Evolutionary conservation across 2,329 filamentous ascomycete species (phyloP), one percentile per base, ranked within the genome.

Genomic region (Phialocephala sp.): DNA sequence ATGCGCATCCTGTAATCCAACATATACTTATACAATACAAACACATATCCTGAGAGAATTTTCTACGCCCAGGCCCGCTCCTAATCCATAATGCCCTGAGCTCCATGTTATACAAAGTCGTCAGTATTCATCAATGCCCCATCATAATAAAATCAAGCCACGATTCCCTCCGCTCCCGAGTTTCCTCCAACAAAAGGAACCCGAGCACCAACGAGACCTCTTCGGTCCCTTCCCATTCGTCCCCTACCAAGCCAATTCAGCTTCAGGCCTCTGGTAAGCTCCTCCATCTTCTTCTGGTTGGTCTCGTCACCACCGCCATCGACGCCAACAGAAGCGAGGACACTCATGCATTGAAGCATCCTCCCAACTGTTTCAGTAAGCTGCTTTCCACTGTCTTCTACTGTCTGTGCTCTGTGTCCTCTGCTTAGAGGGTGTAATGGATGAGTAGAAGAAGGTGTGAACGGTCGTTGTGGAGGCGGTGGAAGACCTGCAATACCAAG

Each of bases 221-320:
- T 87, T 61, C 95, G 82, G 77, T 98, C 96, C 69, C 95, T 84
- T 0, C 95, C 95, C 3, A 93, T 98, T 41, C 95, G 82, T 0
- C 94, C 94, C 56, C 95, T 84, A 0, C 94, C 94, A 1, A 99
- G 84, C 95, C 95, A 99, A 78, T 99, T 99, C 73, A 97, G 88
- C 80, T 98, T 99, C 67, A 99, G 82, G 72, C 95, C 89, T 75
- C 92, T 90, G 64, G 91, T 93, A 68, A 99, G 81, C 74, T 94
- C 87, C 68, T 94, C 91, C 74, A 98, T 91, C 78, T 90, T 92
- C 64, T 85, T 85, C 75, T 94, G 92, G 1, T 87, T 85, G 43
- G 90, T 88, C 69, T 96, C 92, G 11, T 86, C 86, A 9, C 71
- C 71, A 52, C 73, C 72, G n/a, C 65, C 68, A 8, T 72, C 67